A percentile compares a stretch with the other conserved stretches of the same genome.
Conservation (phyloP, 306 rosid genomes). For the Casuarina equisetifolia region DNA sequence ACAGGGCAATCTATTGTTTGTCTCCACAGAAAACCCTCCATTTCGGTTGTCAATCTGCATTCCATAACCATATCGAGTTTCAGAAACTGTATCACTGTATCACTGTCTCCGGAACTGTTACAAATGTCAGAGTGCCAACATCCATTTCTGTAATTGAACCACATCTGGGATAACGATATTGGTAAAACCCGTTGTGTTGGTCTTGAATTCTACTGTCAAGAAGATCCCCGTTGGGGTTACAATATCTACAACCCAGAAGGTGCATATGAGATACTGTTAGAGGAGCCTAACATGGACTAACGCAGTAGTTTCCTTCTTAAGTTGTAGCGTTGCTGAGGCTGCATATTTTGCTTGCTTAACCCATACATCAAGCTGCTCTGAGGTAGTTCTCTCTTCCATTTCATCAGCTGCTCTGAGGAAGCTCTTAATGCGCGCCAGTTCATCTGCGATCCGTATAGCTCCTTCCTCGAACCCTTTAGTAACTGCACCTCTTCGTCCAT, state of each 20-base stretch:
- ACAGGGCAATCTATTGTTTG: conserved; percentile 17
- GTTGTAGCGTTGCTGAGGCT: too few relatives aligned
- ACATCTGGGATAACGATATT: conserved; percentile 31
- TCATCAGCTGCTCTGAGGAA: too few relatives aligned
- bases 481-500: too few relatives aligned
- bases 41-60: conserved; percentile 40
- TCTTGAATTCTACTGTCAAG: conserved; percentile 33
- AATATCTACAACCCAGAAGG: conserved; percentile 25
- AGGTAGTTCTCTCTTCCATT: too few relatives aligned
- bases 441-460: too few relatives aligned
- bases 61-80: conserved; percentile 42
- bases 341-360: too few relatives aligned
- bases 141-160: conserved; percentile 25
- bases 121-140: conserved; percentile 35
- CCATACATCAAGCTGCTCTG: too few relatives aligned
- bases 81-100: conserved; percentile 12
- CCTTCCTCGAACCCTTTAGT: too few relatives aligned
- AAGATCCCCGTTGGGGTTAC: conserved; percentile 34
- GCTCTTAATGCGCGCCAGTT: too few relatives aligned
- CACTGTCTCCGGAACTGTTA: conserved; percentile 39
- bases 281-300: conserved; percentile 51
- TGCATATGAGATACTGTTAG: conserved; percentile 33
- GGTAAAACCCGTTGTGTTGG: conserved; percentile 32
- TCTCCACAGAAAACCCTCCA: conserved; percentile 22
- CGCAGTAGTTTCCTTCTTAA: background rate